phyloP scores from a whole-genome alignment of 75 land plant species.

The Picea sitchensis region DNA sequence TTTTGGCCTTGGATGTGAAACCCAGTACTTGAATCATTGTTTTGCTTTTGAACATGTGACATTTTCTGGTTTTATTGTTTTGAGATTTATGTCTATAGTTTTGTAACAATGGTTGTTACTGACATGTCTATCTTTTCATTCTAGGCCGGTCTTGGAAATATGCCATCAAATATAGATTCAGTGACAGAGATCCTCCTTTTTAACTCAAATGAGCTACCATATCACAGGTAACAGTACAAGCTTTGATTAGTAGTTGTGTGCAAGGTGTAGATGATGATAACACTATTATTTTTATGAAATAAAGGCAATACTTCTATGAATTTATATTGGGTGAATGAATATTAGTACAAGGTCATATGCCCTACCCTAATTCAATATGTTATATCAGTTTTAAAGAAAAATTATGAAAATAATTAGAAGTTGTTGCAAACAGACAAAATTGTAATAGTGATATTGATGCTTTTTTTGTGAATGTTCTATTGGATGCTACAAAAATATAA shows the following conservation, averaged over 20 bases:
- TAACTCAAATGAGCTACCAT: constrained; percentile 37
- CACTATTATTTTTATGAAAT: background rate
- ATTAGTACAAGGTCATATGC: background rate
- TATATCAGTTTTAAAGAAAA: background rate
- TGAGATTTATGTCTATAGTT: background rate
- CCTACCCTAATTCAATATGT: background rate
- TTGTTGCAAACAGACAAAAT: background rate
- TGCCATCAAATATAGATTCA: constrained; percentile 26
- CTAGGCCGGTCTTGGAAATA: constrained; percentile 31
- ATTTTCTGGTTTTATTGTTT: background rate
- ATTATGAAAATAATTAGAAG: background rate
- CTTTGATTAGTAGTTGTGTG: background rate
- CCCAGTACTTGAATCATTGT: background rate
- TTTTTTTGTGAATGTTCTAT: no score
- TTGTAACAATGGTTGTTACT: background rate
- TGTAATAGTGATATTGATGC: no score
- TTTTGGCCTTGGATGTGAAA: background rate
- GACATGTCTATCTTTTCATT: background rate
- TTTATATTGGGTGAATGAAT: background rate
- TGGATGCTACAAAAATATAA: no score
- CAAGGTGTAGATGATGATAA: background rate
- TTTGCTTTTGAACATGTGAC: background rate
- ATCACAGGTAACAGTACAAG: constrained; percentile 18
- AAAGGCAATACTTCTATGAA: background rate
- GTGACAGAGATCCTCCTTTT: constrained; percentile 35